Evolutionary conservation across 2,329 filamentous ascomycete species (phyloP).

Genomic region (Cladosporium sp.): DNA sequence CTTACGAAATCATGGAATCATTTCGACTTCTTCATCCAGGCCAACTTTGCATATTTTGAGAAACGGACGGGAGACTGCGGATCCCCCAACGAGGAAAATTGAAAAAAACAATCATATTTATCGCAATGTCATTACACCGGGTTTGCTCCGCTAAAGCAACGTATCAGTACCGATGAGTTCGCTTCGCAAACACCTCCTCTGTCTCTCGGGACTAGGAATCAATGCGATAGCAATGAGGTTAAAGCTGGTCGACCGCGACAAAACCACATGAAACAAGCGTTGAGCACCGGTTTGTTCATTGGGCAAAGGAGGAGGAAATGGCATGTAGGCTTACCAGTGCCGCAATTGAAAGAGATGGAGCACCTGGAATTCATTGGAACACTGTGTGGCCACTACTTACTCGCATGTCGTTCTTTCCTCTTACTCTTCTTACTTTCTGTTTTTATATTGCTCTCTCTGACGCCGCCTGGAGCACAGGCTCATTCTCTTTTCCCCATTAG

Average conservation of each 20-base stretch:
- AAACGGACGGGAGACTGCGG: not conserved
- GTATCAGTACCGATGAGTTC: conserved; percentile 25
- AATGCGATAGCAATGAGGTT: conserved; percentile 28
- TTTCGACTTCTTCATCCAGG: not conserved
- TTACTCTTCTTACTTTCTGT: no score
- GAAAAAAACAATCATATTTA: conserved; percentile 2
- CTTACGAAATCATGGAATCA: conserved; percentile 6
- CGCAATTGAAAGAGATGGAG: not conserved
- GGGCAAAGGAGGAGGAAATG: not conserved
- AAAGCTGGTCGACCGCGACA: conserved; percentile 26
- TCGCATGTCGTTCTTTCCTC: no score
- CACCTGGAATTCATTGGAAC: no score
- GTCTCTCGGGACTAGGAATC: not conserved
- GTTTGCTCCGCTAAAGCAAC: conserved; percentile 11
- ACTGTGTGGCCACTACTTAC: no score
- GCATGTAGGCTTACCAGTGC: not conserved
- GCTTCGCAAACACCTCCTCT: not conserved
- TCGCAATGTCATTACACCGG: not conserved
- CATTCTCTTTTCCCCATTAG: no score
- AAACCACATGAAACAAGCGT: conserved; percentile 19
- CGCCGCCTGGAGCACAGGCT: no score
- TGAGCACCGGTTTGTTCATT: conserved; percentile 20
- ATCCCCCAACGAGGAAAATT: not conserved
- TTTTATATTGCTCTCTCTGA: no score
- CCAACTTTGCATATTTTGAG: conserved; percentile 1